phyloP scores from a whole-genome alignment of 768 basidiomycete species.

The Agaricus blazei region DNA sequence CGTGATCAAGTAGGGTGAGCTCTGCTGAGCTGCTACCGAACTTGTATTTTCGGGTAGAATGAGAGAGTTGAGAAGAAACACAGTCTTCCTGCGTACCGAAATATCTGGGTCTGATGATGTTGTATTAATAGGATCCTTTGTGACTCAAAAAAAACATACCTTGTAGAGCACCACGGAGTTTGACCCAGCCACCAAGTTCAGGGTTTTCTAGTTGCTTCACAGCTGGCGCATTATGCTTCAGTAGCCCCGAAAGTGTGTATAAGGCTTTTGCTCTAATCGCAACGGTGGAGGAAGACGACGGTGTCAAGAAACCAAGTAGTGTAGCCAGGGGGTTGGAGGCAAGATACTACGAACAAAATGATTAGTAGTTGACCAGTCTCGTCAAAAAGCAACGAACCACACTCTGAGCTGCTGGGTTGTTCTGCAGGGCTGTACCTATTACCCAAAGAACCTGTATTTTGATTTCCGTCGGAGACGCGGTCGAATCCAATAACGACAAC shows the following conservation, averaged over 20 bases:
- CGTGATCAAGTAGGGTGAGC: constrained; percentile 11
- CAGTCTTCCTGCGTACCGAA: constrained; percentile 68
- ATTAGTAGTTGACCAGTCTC: constrained; percentile 29
- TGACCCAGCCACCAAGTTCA: constrained; percentile 57
- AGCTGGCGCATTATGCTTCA: constrained; percentile 75
- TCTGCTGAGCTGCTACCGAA: constrained; percentile 13
- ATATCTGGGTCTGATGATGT: constrained; percentile 66
- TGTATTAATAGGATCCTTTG: neutral
- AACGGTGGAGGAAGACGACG: constrained; percentile 42
- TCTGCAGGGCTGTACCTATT: constrained; percentile 84
- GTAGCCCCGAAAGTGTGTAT: constrained; percentile 71
- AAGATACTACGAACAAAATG: constrained; percentile 43
- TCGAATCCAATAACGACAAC: constrained; percentile 53
- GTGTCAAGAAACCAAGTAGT: constrained; percentile 56
- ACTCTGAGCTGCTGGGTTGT: constrained; percentile 81
- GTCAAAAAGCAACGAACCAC: constrained; percentile 38
- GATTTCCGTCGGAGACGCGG: constrained; percentile 52
- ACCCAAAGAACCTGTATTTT: constrained; percentile 77
- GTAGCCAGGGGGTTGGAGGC: constrained; percentile 59
- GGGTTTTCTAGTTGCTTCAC: constrained; percentile 44
- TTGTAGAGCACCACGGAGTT: constrained; percentile 52
- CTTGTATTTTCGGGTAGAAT: constrained; percentile 42
- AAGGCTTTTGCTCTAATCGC: constrained; percentile 73
- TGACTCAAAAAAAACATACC: constrained; percentile 30
- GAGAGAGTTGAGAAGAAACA: constrained; percentile 72